These are phyloP conservation scores for Curvularia sp. DNA, from an alignment of 2,329 filamentous ascomycete genomes.

Conservation along the genomic window DNA sequence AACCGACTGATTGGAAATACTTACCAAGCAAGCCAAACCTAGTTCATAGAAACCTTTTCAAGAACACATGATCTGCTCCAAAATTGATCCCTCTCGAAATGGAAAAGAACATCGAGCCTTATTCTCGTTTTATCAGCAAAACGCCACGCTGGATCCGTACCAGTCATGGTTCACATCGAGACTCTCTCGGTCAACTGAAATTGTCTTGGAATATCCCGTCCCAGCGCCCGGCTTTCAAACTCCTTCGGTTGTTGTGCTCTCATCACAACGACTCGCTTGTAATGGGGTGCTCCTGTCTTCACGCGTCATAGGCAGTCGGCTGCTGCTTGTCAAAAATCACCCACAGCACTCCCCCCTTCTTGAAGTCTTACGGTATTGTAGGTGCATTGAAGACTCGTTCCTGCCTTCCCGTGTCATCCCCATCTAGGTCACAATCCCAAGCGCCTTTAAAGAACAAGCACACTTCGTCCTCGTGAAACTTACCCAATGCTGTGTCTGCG, in stretches of 20 bases:
- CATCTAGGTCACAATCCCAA: not conserved
- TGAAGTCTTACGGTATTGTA: not conserved
- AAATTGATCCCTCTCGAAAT: conserved; percentile 5
- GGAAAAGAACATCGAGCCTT: conserved; percentile 1
- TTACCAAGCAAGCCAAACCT: conserved; percentile 12
- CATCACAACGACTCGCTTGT: conserved; percentile 4
- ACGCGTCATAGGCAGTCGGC: conserved; percentile 5
- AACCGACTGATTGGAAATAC: conserved; percentile 8
- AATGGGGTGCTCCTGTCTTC: conserved; percentile 4
- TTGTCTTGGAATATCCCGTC: conserved; percentile 12
- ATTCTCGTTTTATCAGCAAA: conserved; percentile 3
- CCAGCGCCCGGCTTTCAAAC: conserved; percentile 9
- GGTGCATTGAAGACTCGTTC: not conserved
- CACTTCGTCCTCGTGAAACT: conserved; percentile 3
- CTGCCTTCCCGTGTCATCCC: conserved; percentile 1
- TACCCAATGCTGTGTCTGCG: not conserved
- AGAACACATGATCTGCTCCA: conserved; percentile 19
- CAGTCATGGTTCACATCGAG: conserved; percentile 1
- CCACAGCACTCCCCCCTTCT: not conserved
- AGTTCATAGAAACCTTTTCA: not conserved
- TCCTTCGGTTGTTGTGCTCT: conserved; percentile 8
- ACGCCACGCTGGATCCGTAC: not conserved
- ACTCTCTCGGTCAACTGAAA: conserved; percentile 11
- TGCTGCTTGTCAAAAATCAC: not conserved
- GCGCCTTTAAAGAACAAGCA: not conserved